phyloP scores from a whole-genome alignment of 306 rosid genomes.

The Pueraria montana region DNA sequence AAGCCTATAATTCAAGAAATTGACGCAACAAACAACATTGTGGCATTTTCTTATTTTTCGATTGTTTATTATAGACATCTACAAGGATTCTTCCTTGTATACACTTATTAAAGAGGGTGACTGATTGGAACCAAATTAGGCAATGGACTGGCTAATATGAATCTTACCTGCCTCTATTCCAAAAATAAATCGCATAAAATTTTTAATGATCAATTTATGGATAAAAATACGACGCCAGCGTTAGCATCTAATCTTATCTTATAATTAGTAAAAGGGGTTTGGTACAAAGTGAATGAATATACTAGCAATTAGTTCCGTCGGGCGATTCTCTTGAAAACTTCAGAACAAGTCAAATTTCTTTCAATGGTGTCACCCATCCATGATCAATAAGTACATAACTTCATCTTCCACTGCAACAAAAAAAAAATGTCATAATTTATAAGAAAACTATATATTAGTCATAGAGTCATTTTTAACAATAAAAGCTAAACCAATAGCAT shows the following conservation, averaged over 20 bases:
- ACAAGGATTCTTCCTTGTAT: neutral
- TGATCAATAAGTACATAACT: neutral
- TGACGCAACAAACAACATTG: neutral
- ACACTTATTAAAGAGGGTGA: neutral
- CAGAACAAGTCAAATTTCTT: constrained; percentile 1
- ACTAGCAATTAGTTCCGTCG: neutral
- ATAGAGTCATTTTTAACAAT: too few species aligned
- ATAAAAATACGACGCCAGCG: neutral
- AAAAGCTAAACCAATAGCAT: too few species aligned
- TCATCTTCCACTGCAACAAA: neutral
- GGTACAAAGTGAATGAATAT: constrained; percentile 6
- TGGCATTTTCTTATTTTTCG: neutral
- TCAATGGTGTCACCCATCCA: constrained; percentile 2
- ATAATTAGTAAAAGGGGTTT: constrained; percentile 10
- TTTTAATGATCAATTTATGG: neutral
- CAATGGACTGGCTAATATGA: neutral
- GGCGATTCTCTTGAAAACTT: neutral
- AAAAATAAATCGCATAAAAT: neutral
- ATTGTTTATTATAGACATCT: neutral
- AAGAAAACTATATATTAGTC: neutral
- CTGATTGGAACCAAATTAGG: neutral
- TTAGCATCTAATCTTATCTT: neutral
- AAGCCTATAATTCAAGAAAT: neutral
- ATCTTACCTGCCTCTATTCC: neutral
- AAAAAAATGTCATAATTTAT: neutral